Conservation (phyloP, 2,329 filamentous ascomycete genomes). For the Coniella vitis region DNA sequence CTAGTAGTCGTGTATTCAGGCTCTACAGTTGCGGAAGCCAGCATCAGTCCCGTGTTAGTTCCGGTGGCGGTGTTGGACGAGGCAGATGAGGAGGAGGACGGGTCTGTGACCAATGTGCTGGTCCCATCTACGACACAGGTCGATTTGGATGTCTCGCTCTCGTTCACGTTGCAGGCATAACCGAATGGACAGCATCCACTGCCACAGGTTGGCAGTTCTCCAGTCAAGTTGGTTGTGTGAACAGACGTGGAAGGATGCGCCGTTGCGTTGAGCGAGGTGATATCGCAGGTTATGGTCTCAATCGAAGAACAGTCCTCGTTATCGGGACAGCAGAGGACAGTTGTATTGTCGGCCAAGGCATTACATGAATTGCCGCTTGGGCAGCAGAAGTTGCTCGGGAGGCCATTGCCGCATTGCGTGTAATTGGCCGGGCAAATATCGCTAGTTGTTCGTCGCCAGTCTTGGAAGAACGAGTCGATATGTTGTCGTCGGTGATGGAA, state of each 20-base stretch:
- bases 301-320: slow-evolving; percentile 9
- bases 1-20: not conserved
- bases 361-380: slow-evolving; percentile 5
- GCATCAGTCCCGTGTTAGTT: not conserved
- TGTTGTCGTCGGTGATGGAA: not conserved
- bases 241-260: slow-evolving; percentile 7
- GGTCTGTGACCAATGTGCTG: slow-evolving; percentile 8
- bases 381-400: slow-evolving; percentile 14
- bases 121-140: slow-evolving; percentile 1
- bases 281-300: slow-evolving; percentile 11
- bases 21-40: not conserved
- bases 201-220: slow-evolving; percentile 11
- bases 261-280: slow-evolving; percentile 10
- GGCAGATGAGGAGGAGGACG: not conserved
- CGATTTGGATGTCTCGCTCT: not conserved
- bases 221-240: slow-evolving; percentile 10
- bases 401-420: slow-evolving; percentile 11
- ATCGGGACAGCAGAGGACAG: slow-evolving; percentile 11
- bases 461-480: slow-evolving; percentile 1
- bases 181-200: slow-evolving; percentile 13
- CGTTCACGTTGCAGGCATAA: slow-evolving; percentile 7
- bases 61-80: not conserved
- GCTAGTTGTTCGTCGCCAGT: not conserved
- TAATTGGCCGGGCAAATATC: slow-evolving; percentile 13
- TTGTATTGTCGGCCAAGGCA: slow-evolving; percentile 9